Evolutionary conservation across 306 rosid genomes (phyloP), one percentile per base, ranked within the genome.

Genomic region (Dryas drummondii): DNA sequence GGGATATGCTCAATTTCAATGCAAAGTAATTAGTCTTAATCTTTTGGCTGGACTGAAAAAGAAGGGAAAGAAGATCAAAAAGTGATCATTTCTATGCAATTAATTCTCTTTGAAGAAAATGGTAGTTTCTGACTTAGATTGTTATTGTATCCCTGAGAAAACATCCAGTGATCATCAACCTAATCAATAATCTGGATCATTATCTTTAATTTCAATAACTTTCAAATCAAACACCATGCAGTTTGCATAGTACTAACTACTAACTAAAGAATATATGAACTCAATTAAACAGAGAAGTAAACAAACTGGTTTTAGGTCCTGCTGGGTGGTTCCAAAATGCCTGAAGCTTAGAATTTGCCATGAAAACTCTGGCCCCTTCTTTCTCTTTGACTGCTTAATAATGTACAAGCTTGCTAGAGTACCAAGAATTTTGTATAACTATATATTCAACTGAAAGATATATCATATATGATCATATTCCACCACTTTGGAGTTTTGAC

Each of bases 271-370:
- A 32, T 32, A 32, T 32, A 1, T 32, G 37, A 32, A 32, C 37
- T 32, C 37, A 49, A 32, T 0, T 15, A 15, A 40, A 32, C 40
- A 15, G 7, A 16, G 10, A 65, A 65, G 70, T n/a, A 46, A 59
- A 59, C 68, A 19, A 15, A 72, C 76, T 72, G 5, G 76, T 72
- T 72, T 72, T 72, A 0, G 76, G 68, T 27, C 76, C 76, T 22
- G 76, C 67, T 2, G 76, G 76, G 76, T 72, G 67, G 76, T 57
- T 72, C 76, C 76, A 72, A 49, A 72, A 12, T 10, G 76, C 76
- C 44, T 15, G 46, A 44, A 72, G 46, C 76, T 72, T 72, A 16
- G 76, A 46, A 46, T 56, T 57, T 45, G 56, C 67, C 76, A 71
- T 71, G 66, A 27, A 71, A 41, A 62, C 68, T 13, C 67, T 3